Evolutionary conservation across 2,329 filamentous ascomycete genomes (phyloP).

Genomic region (Arthrobotrys pseudoclavata): DNA sequence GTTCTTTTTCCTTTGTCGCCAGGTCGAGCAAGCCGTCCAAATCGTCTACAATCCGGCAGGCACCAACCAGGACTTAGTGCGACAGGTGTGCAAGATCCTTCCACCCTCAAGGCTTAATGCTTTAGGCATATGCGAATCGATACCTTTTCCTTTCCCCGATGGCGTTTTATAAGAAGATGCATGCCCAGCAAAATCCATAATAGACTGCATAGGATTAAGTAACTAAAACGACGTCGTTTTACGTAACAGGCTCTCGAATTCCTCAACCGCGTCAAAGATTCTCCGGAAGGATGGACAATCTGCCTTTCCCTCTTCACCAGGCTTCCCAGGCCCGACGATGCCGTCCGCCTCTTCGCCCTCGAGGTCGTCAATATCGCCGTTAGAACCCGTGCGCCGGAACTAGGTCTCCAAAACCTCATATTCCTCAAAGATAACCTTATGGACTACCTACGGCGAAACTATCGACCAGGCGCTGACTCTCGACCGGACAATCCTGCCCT

Average conservation of each 20-base stretch:
- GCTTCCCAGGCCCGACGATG: constrained; percentile 80
- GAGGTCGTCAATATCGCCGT: constrained; percentile 95
- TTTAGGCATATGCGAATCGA: constrained; percentile 9
- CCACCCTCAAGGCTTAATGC: neutral
- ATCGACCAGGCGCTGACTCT: constrained; percentile 69
- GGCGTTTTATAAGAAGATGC: neutral
- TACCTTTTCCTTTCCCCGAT: neutral
- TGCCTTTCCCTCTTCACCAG: constrained; percentile 88
- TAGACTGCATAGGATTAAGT: neutral
- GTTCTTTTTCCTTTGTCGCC: neutral
- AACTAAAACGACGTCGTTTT: constrained; percentile 17
- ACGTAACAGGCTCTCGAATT: constrained; percentile 75
- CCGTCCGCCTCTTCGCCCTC: constrained; percentile 88
- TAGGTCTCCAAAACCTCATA: constrained; percentile 72
- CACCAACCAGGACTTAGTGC: constrained; percentile 52
- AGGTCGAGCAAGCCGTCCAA: constrained; percentile 59
- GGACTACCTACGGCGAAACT: constrained; percentile 78
- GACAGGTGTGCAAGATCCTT: constrained; percentile 47
- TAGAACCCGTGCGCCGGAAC: constrained; percentile 39
- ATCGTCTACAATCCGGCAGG: constrained; percentile 56
- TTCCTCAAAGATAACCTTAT: constrained; percentile 86
- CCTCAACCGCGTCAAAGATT: constrained; percentile 80
- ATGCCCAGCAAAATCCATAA: constrained; percentile 1
- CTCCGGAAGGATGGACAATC: constrained; percentile 89
- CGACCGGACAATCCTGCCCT: constrained; percentile 79